Evolutionary conservation across 345 rosid genomes (phyloP).

Genomic region (Lumnitzera racemosa): DNA sequence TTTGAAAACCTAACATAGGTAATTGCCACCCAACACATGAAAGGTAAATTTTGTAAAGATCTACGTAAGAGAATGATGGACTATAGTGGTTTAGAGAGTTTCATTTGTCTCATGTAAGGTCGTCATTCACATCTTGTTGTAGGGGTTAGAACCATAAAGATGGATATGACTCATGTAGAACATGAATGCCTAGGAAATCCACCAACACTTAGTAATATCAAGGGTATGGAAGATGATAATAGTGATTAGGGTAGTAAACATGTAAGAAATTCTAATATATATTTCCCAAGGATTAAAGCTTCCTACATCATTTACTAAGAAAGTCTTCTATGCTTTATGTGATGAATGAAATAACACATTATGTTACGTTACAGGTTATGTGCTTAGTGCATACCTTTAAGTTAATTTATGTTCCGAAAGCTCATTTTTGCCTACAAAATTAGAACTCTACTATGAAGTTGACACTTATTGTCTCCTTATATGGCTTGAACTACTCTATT

Average conservation of each 20-base stretch:
- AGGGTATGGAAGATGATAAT: conserved; percentile 39
- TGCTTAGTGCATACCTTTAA: too few species aligned
- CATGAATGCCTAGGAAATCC: conserved; percentile 37
- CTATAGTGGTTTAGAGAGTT: conserved; percentile 8
- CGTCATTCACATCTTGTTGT: conserved; percentile 12
- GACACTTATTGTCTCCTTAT: not conserved
- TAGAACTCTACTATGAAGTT: not conserved
- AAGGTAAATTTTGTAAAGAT: conserved; percentile 8
- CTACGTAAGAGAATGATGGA: too few species aligned
- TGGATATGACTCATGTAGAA: conserved; percentile 18
- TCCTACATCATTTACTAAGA: too few species aligned
- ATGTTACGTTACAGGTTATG: not conserved
- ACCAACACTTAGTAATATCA: conserved; percentile 32
- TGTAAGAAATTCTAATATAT: conserved; percentile 16
- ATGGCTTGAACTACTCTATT: not conserved
- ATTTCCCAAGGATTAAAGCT: too few species aligned
- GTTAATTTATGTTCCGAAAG: too few species aligned
- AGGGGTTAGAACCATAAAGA: conserved; percentile 14
- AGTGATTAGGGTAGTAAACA: conserved; percentile 25
- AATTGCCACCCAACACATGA: too few species aligned
- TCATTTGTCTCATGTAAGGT: conserved; percentile 12
- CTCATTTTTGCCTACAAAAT: too few species aligned
- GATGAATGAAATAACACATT: not conserved
- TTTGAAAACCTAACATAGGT: too few species aligned
- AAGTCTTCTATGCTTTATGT: too few species aligned